Evolutionary conservation across 768 basidiomycete species (phyloP), one percentile per base, ranked within the genome.

Genomic region (Termitomyces sp.): DNA sequence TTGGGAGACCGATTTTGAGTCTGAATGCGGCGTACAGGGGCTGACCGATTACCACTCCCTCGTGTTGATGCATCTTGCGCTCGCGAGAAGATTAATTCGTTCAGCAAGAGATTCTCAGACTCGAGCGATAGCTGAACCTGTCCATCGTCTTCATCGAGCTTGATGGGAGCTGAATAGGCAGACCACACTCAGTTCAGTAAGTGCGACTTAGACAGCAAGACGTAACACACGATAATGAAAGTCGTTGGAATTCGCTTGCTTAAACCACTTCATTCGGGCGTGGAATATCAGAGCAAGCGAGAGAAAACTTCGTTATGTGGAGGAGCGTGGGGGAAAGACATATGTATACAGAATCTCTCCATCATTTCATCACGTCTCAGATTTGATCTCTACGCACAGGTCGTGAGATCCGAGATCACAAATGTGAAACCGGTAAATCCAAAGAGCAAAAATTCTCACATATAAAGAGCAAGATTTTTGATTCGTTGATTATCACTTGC

Each of bases 221-320:
- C 18, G 22, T 12, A 22, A 54, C 58, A 11, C 15, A 58, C 58
- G 37, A n/a, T 58, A 48, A 13, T 42, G 6, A 13, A 33, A 6
- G 33, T 54, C 44, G 3, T 31, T 20, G 6, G 45, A 46, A 4
- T 44, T 47, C 24, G 11, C 39, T 42, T 58, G 50, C 30, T 59
- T 59, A 20, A 54, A 55, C 58, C 58, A 58, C 57, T 11, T 44
- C 57, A 53, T 58, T 34, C 15, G 6, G 50, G 18, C 13, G 3
- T 45, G 22, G 22, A 11, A 16, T 22, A n/a, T n/a, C 34, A 31
- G n/a, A 31, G 11, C 18, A 11, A 27, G 31, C 16, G 33, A 49
- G 37, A 15, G 8, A 37, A 34, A 24, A 20, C 3, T 18, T 22
- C 20, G 22, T 13, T n/a, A 9, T 16, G 16, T 34, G 31, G 50